These are phyloP conservation scores for Kwoniella mangroviensis DNA, from an alignment of 768 basidiomycete species.

Conservation along the genomic window DNA sequence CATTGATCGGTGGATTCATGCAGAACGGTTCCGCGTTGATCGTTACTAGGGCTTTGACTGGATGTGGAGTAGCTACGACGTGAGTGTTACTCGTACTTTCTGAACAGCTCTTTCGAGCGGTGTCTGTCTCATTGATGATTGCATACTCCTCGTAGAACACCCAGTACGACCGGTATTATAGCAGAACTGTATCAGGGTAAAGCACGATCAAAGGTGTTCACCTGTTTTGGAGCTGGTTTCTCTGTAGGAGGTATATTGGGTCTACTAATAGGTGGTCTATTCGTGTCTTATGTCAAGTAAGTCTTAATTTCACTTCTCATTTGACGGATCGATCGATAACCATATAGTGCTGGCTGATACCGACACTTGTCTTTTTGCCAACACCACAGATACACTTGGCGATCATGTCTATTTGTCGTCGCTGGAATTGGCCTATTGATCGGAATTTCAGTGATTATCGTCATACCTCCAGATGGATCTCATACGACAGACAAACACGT, in stretches of 20 bases:
- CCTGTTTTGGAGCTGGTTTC: conserved; percentile 81
- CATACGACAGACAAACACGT: conserved; percentile 59
- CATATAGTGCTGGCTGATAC: too few relatives aligned
- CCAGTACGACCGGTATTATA: conserved; percentile 69
- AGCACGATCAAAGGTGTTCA: conserved; percentile 75
- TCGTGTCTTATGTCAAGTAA: conserved; percentile 65
- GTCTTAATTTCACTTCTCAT: conserved; percentile 22
- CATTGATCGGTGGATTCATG: conserved; percentile 60
- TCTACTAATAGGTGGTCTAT: conserved; percentile 69
- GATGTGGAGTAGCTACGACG: conserved; percentile 76
- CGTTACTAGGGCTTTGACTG: conserved; percentile 76
- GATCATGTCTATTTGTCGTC: conserved; percentile 68
- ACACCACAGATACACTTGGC: conserved; percentile 63
- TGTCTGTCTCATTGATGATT: background rate
- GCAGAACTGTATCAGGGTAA: conserved; percentile 76
- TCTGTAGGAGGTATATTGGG: conserved; percentile 80
- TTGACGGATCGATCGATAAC: too few relatives aligned
- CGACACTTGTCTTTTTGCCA: too few relatives aligned
- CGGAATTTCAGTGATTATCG: conserved; percentile 64
- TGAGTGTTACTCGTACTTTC: conserved; percentile 20
- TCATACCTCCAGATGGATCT: conserved; percentile 67
- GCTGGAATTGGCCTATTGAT: conserved; percentile 66
- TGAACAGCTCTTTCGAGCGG: too few relatives aligned
- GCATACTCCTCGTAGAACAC: conserved; percentile 25
- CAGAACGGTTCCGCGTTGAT: conserved; percentile 66